Evolutionary conservation across 768 basidiomycete species (phyloP).

Genomic region (Panus rudis): DNA sequence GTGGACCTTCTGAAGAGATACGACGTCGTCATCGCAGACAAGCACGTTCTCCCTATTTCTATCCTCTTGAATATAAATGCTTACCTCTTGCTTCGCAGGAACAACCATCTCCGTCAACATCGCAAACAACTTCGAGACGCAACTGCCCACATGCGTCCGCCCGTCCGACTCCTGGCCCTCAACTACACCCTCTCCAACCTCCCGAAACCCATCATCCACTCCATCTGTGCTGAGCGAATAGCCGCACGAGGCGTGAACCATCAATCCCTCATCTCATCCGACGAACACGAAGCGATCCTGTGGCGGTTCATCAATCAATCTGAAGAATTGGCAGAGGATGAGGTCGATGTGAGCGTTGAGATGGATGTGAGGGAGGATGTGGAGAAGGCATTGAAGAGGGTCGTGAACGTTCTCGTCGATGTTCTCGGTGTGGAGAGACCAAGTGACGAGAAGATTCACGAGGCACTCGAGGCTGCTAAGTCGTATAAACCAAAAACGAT

Average conservation of each 20-base stretch:
- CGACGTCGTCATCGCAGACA: slow-evolving; percentile 88
- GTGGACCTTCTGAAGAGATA: slow-evolving; percentile 47
- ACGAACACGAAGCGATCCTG: slow-evolving; percentile 72
- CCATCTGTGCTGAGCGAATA: slow-evolving; percentile 75
- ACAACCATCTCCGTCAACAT: slow-evolving; percentile 84
- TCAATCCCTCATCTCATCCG: slow-evolving; percentile 58
- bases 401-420: slow-evolving; percentile 50
- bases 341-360: slow-evolving; percentile 65
- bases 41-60: slow-evolving; percentile 40
- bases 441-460: slow-evolving; percentile 44
- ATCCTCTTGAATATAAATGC: background rate
- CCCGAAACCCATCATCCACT: slow-evolving; percentile 56
- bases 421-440: slow-evolving; percentile 51
- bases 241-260: slow-evolving; percentile 74
- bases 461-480: slow-evolving; percentile 37
- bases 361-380: slow-evolving; percentile 55
- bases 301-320: slow-evolving; percentile 66
- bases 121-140: slow-evolving; percentile 63
- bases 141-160: slow-evolving; percentile 34
- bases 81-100: slow-evolving; percentile 35
- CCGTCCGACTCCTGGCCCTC: slow-evolving; percentile 73
- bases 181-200: slow-evolving; percentile 57
- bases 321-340: slow-evolving; percentile 52
- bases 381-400: slow-evolving; percentile 48
- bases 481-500: slow-evolving; percentile 35